Base-by-base conservation (phyloP, 2,329 filamentous ascomycete genomes). In the Trichocomaceae sp. region DNA sequence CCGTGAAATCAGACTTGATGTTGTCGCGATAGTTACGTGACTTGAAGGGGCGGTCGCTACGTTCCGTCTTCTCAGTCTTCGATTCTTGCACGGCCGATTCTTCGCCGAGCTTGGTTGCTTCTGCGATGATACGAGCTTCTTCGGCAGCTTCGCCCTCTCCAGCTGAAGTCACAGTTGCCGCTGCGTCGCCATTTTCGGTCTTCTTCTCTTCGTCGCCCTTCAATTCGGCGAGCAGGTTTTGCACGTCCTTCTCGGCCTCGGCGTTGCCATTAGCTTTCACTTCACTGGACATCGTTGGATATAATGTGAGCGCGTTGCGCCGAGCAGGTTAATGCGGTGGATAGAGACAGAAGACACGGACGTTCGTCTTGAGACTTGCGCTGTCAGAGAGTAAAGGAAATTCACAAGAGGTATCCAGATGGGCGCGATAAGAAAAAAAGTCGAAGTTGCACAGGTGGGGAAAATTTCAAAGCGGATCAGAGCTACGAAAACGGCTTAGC, bases 1-100 rank as follows among this genome's bases (percentile, higher is more conserved):
- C 71, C 48, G 83, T 83, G 49, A 88, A 80, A 64, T 90, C 85
- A 56, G 85, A 88, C 72, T 88, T 89, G 71, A 79, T 78, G 62
- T 86, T 86, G 62, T 83, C 82, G 61, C 68, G 65, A 57, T 68
- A 64, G 39, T 56, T 56, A 29, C 54, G 54, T 46, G 15, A 13
- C 31, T 15, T 51, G 47, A 62, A 63, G 52, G 63, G 58, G 46
- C 60, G 57, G 39, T 59, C 62, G 57, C 62, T 62, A 54, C 62
- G 65, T 12, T 45, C 45, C 15, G 51, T 22, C 35, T 47, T 53
- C 41, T 54, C 64, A 55, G 57, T 61, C 62, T 66, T 65, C 60
- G 66, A 67, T 58, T 65, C 63, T 60, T 72, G 62, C 47, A 64
- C 58, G 55, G 69, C 70, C 15, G 69, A 70, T 59, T 73, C 64